Evolutionary conservation across 805 yeast species (phyloP), one percentile per base, ranked within the genome.

Genomic region (Myxozyma vanderwaltii): DNA sequence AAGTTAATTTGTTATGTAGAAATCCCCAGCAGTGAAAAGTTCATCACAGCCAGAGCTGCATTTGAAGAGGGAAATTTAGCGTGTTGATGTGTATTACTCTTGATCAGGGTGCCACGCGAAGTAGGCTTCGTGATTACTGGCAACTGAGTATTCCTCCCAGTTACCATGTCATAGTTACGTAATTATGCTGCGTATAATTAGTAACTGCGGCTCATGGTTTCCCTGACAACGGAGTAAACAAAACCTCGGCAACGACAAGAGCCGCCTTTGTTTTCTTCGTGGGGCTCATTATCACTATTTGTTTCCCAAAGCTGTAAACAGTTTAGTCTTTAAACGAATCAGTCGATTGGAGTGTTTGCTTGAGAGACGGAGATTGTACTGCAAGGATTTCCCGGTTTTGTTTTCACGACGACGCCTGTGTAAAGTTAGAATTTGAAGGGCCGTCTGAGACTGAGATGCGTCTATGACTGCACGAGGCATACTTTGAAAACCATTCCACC

Each of bases 201-300:
- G 19, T 38, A 38, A 38, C 27, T 48, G 52, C 43, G 52, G 52
- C 52, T 48, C 39, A 2, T 15, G 33, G 52, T 35, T 48, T 21
- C 52, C 43, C 8, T 23, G 52, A 24, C 52, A 48, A 48, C 52
- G 33, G 15, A 24, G 43, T 48, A 48, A 48, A 48, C 52, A 48
- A 8, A 15, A n/a, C 36, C 19, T 33, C 35, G 23, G 19, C 36
- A 12, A n/a, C 39, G 24, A 13, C 26, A 19, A 26, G 26, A 31
- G 8, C 26, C 39, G 26, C 13, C 12, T 46, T 8, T 29, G 40
- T 31, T 46, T 46, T 29, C 12, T n/a, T 3, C 21, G 43, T 38
- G 43, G 21, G 43, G 43, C 43, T 38, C 43, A 38, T n/a, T 38
- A 3, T 29, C 33, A 29, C 33, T 29, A 29, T 10, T 29, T 29